A percentile compares a stretch with the other conserved stretches of the same genome.
Conservation (phyloP, 139 green algal genomes). For the Chlamydomonas sp. region DNA sequence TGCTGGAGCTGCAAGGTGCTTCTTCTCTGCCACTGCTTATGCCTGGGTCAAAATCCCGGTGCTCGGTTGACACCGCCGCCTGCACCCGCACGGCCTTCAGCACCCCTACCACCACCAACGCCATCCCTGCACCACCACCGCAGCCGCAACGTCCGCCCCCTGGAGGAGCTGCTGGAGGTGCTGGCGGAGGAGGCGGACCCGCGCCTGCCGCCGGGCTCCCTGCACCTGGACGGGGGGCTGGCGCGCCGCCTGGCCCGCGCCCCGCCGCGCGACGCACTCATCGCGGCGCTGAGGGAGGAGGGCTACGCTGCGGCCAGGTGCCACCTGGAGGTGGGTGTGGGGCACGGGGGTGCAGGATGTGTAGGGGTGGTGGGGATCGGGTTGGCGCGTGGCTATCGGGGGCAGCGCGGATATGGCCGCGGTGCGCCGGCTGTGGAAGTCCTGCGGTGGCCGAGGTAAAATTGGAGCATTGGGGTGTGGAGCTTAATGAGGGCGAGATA, state of each 20-base stretch:
- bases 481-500: no score
- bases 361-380: background rate
- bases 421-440: no score
- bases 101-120: background rate
- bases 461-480: no score
- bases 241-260: background rate
- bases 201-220: constrained; percentile 52
- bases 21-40: no score
- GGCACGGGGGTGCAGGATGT: background rate
- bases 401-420: no score
- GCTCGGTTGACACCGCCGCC: no score
- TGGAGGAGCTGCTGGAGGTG: constrained; percentile 50
- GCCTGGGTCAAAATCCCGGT: no score
- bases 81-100: no score
- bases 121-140: background rate
- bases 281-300: constrained; percentile 37
- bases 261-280: constrained; percentile 45
- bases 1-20: no score
- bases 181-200: constrained; percentile 49
- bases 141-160: constrained; percentile 24
- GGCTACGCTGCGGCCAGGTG: constrained; percentile 44
- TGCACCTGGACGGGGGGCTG: constrained; percentile 38
- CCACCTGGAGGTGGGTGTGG: constrained; percentile 49
- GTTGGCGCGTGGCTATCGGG: background rate
- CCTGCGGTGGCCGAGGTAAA: no score